Evolutionary conservation across 371 early-diverging fungal genomes (phyloP).

Genomic region (Quaeritorhiza haematococci): DNA sequence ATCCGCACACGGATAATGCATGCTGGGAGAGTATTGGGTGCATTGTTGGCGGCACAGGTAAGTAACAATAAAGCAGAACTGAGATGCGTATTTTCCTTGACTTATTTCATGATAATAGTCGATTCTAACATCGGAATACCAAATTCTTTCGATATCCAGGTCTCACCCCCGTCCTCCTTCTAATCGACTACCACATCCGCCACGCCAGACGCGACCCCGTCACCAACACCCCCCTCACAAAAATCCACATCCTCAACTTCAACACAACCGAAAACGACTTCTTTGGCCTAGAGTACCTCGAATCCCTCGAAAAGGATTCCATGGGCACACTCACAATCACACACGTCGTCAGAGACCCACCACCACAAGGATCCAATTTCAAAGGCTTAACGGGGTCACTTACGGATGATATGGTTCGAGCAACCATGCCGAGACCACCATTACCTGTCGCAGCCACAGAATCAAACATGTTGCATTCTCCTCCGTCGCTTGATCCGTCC

Average conservation of each 20-base stretch:
- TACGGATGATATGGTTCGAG: not conserved
- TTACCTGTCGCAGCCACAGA: no score
- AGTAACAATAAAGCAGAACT: not conserved
- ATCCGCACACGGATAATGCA: conserved; percentile 18
- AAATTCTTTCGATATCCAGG: conserved; percentile 11
- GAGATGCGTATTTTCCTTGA: no score
- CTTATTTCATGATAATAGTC: no score
- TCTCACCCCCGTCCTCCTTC: conserved; percentile 30
- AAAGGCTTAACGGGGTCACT: not conserved
- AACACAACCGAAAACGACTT: conserved; percentile 10
- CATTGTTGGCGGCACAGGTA: conserved; percentile 31
- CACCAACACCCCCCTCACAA: conserved; percentile 13
- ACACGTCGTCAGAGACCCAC: not conserved
- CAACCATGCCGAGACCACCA: not conserved
- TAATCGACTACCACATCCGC: conserved; percentile 31
- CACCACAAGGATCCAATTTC: not conserved
- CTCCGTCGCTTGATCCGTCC: no score
- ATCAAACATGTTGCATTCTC: no score
- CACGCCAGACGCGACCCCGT: conserved; percentile 15
- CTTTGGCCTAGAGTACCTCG: conserved; percentile 10
- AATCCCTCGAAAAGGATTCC: conserved; percentile 3
- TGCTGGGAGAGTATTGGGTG: conserved; percentile 21
- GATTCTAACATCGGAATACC: not conserved
- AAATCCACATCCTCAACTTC: conserved; percentile 18
- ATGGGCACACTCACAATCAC: conserved; percentile 15